These are phyloP conservation scores for Planoprotostelium fungivorum DNA, from an alignment of 78 protist genomes.

Conservation along the genomic window DNA sequence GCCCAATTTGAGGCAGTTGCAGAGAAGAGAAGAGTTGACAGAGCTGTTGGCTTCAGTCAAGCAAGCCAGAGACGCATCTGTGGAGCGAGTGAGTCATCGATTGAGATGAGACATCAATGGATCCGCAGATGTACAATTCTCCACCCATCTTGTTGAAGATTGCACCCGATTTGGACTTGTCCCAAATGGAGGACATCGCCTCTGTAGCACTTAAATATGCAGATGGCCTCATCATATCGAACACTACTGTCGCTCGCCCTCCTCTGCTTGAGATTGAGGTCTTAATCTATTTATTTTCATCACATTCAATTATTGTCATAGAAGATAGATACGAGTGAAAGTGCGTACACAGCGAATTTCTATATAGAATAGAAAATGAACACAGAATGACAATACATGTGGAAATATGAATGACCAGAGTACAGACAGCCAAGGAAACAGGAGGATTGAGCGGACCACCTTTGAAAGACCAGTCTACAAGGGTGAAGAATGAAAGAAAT, in stretches of 20 bases:
- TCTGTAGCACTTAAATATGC: not conserved
- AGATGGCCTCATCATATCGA: slow-evolving; percentile 74
- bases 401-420: not conserved
- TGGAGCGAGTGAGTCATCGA: not conserved
- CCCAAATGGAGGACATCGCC: slow-evolving; percentile 47
- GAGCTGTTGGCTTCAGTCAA: not conserved
- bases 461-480: slow-evolving; percentile 32
- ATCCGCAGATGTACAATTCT: not conserved
- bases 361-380: too few species aligned
- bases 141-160: slow-evolving; percentile 81
- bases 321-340: too few species aligned
- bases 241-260: slow-evolving; percentile 68
- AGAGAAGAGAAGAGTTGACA: slow-evolving; percentile 13
- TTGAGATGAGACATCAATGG: not conserved
- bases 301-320: not conserved
- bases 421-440: slow-evolving; percentile 9
- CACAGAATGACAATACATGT: not conserved
- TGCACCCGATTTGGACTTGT: slow-evolving; percentile 74
- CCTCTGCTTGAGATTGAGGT: not conserved
- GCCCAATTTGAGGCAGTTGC: slow-evolving; percentile 73
- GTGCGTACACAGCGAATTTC: too few species aligned
- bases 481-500: too few species aligned
- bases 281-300: not conserved
- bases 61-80: not conserved
- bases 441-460: slow-evolving; percentile 85